phyloP scores from a whole-genome alignment of 2,329 filamentous ascomycete species.

The Cladophialophora yegresii region DNA sequence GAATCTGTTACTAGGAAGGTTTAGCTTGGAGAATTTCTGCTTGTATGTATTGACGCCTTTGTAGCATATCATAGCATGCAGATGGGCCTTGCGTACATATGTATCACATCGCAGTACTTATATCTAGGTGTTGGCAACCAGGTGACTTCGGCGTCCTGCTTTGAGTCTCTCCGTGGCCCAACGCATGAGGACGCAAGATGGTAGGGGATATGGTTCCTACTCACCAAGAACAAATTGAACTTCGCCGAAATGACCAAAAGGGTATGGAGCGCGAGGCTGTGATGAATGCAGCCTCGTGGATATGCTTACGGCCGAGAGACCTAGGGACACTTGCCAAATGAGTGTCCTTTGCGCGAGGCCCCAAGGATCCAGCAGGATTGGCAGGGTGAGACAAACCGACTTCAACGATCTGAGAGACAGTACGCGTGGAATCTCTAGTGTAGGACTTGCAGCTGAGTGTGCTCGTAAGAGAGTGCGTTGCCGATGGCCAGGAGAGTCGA shows the following conservation, averaged over 20 bases:
- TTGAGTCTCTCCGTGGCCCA: constrained; percentile 18
- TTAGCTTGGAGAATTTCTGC: neutral
- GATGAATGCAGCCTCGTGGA: constrained; percentile 12
- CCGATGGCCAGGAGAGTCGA: neutral
- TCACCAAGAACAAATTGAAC: neutral
- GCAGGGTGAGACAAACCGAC: neutral
- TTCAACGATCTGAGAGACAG: neutral
- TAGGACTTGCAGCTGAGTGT: neutral
- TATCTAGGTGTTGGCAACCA: neutral
- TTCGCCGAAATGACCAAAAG: constrained; percentile 10
- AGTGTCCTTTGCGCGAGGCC: neutral
- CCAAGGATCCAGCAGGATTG: neutral
- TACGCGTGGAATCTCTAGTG: neutral
- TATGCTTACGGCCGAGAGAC: constrained; percentile 23
- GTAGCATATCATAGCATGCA: constrained; percentile 2
- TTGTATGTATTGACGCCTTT: neutral
- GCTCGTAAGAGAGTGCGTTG: neutral
- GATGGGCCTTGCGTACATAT: neutral
- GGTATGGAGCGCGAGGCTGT: constrained; percentile 21
- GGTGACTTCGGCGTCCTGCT: neutral
- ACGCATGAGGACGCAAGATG: constrained; percentile 23
- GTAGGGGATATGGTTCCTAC: neutral
- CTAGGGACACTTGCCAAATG: neutral
- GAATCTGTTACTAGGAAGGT: neutral
- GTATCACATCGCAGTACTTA: neutral